Percentiles rank a stretch among this genome's conserved stretches.
Conservation (phyloP, 73 alveolate genomes). For the Paramecium pentaurelia region DNA sequence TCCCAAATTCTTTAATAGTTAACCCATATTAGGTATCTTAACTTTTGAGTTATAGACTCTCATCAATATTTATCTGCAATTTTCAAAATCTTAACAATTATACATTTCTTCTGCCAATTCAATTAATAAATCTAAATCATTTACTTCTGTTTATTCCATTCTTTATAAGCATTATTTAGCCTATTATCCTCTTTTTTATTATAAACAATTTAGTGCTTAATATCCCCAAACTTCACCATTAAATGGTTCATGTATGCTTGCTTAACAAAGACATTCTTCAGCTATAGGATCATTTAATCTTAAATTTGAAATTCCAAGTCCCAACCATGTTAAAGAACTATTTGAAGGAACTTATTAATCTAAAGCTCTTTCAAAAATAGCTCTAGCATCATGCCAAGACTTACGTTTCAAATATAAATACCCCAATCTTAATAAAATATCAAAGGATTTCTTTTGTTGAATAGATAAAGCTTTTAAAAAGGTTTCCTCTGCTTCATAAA, state of each 20-base stretch:
- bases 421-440: conserved; percentile 85
- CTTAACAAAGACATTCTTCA: conserved; percentile 56
- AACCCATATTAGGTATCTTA: conserved; percentile 36
- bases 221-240: conserved; percentile 65
- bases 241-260: conserved; percentile 58
- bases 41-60: conserved; percentile 33
- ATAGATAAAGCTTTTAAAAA: conserved; percentile 53
- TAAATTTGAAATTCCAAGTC: conserved; percentile 90
- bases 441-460: not conserved
- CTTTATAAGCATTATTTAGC: conserved; percentile 53
- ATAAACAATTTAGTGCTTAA: conserved; percentile 34
- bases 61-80: not conserved
- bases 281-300: conserved; percentile 80
- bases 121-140: conserved; percentile 49
- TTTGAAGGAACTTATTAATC: conserved; percentile 75
- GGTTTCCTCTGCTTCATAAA: conserved; percentile 60
- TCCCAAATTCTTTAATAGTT: conserved; percentile 11
- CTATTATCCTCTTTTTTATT: conserved; percentile 38
- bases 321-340: conserved; percentile 86
- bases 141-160: conserved; percentile 52
- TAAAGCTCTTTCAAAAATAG: conserved; percentile 82
- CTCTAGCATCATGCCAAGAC: conserved; percentile 88
- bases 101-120: conserved; percentile 58
- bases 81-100: conserved; percentile 33
- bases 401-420: conserved; percentile 76